Evolutionary conservation across 2,329 filamentous ascomycete genomes (phyloP).

Genomic region (Colletotrichum sp.): DNA sequence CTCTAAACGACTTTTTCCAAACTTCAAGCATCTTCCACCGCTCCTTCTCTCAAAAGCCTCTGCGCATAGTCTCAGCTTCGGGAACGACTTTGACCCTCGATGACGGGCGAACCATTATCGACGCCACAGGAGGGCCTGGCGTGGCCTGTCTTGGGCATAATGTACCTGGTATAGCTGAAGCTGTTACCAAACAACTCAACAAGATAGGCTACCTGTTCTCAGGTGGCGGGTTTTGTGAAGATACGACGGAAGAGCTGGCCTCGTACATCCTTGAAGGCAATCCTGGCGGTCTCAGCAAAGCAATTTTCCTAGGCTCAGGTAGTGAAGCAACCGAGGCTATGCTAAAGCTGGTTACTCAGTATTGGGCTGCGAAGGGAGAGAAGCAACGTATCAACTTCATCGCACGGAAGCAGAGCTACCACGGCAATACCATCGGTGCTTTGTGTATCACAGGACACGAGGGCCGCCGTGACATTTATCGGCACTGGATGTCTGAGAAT

Average conservation of each 20-base stretch:
- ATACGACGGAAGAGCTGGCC: background rate
- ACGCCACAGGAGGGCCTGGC: background rate
- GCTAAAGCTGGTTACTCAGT: background rate
- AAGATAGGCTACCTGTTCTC: background rate
- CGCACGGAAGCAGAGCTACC: background rate
- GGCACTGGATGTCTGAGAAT: background rate
- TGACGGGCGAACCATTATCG: background rate
- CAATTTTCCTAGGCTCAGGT: background rate
- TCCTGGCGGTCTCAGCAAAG: background rate
- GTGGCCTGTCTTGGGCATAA: background rate
- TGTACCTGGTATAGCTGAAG: background rate
- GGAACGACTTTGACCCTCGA: background rate
- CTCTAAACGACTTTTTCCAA: background rate
- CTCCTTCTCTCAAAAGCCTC: background rate
- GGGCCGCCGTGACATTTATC: background rate
- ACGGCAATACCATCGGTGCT: background rate
- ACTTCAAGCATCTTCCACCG: background rate
- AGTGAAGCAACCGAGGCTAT: background rate
- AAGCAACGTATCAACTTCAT: background rate
- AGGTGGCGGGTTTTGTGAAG: background rate
- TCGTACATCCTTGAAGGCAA: background rate
- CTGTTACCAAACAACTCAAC: background rate
- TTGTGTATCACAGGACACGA: background rate
- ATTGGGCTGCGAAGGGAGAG: background rate
- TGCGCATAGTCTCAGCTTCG: background rate